A percentile compares a stretch with the other conserved stretches of the same genome.
Conservation (phyloP, 331 rosid genomes). For the Quercus phellos region DNA sequence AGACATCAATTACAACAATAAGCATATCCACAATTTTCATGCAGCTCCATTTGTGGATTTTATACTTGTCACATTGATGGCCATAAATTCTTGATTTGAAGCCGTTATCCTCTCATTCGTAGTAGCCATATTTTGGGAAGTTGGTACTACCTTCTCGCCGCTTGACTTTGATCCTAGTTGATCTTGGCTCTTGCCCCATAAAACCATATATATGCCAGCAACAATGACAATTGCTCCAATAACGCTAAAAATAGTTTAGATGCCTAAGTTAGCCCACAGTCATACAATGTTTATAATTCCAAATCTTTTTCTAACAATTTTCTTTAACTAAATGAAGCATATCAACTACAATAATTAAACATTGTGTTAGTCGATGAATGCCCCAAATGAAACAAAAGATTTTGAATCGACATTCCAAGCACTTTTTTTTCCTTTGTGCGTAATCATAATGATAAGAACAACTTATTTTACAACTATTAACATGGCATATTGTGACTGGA, state of each 20-base stretch:
- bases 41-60: neutral
- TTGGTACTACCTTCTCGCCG: neutral
- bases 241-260: neutral
- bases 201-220: slow-evolving; percentile 40
- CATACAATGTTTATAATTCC: too few species aligned
- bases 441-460: too few species aligned
- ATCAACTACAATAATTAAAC: too few species aligned
- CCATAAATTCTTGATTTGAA: neutral
- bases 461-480: too few species aligned
- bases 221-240: slow-evolving; percentile 37
- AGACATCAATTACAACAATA: too few species aligned
- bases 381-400: neutral
- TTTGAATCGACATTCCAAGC: too few species aligned
- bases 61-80: neutral
- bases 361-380: too few species aligned
- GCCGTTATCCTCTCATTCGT: neutral
- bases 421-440: too few species aligned
- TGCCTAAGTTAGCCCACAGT: neutral
- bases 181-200: slow-evolving; percentile 59
- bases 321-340: too few species aligned
- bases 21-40: too few species aligned
- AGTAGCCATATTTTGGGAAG: neutral
- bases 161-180: neutral
- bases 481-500: too few species aligned
- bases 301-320: too few species aligned